phyloP scores from a whole-genome alignment of 176 grass and related monocot genomes.

The Oryza glaberrima region DNA sequence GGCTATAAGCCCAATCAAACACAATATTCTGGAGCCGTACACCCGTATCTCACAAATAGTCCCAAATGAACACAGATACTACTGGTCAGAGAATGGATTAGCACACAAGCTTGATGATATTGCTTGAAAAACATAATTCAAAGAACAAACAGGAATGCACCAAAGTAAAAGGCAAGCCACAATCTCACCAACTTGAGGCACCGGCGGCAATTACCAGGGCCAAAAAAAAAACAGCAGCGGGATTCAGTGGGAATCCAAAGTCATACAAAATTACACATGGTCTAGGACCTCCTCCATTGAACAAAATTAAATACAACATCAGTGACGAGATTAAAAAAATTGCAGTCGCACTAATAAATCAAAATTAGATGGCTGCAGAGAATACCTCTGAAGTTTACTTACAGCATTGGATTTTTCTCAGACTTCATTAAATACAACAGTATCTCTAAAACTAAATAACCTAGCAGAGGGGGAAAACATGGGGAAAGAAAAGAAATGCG shows the following conservation, averaged over 20 bases:
- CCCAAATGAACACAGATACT: too few species aligned
- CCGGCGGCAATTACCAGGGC: neutral
- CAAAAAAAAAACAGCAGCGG: neutral
- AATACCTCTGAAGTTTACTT: neutral
- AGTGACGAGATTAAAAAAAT: neutral
- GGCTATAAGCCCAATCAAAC: too few species aligned
- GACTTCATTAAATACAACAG: neutral
- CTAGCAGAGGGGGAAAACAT: neutral
- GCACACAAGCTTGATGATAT: neutral
- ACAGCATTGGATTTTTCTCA: neutral
- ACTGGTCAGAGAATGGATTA: neutral
- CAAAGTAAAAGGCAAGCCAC: neutral
- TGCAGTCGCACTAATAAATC: neutral
- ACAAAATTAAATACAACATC: neutral
- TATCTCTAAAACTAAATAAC: neutral
- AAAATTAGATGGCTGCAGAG: neutral
- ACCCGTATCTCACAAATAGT: too few species aligned
- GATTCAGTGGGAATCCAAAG: neutral
- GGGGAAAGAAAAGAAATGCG: neutral
- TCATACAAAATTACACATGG: neutral
- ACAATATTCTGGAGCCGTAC: too few species aligned
- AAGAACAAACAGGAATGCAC: neutral
- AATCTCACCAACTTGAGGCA: neutral
- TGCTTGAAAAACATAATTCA: neutral
- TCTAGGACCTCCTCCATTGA: neutral